phyloP scores from a whole-genome alignment of 495 filamentous ascomycete genomes.

The Neurospora cerealis region DNA sequence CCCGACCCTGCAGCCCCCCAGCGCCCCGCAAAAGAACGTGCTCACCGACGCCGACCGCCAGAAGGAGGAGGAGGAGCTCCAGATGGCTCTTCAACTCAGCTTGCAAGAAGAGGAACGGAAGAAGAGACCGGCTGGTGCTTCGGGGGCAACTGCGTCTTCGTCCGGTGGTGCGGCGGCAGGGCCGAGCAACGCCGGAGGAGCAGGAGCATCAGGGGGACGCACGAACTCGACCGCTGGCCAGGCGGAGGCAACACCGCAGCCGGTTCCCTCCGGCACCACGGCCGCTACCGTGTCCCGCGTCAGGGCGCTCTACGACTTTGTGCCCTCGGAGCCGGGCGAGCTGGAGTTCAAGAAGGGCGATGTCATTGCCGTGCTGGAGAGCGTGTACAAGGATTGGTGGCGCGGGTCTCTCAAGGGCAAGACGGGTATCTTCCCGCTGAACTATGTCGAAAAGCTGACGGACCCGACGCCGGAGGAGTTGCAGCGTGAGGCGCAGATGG shows the following conservation, averaged over 20 bases:
- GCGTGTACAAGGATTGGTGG: constrained; percentile 99
- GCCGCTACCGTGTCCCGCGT: constrained; percentile 97
- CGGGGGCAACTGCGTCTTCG: constrained; percentile 1
- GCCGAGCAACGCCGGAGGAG: background rate
- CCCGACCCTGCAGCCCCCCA: constrained; percentile 84
- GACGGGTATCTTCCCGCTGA: constrained; percentile 95
- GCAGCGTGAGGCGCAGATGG: constrained; percentile 93
- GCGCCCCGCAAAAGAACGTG: constrained; percentile 80
- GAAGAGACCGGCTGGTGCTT: constrained; percentile 31
- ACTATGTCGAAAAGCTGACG: constrained; percentile 95
- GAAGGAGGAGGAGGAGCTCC: constrained; percentile 95
- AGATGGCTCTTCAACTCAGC: constrained; percentile 88
- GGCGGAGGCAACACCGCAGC: constrained; percentile 28
- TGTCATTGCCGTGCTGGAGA: constrained; percentile 93
- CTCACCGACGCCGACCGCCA: constrained; percentile 85
- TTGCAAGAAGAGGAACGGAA: constrained; percentile 69
- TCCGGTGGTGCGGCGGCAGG: background rate
- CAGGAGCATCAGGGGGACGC: constrained; percentile 14
- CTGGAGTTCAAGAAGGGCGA: constrained; percentile 94
- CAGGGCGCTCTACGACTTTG: constrained; percentile 87
- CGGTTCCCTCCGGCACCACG: constrained; percentile 54
- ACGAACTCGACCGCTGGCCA: constrained; percentile 5
- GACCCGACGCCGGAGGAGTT: constrained; percentile 93
- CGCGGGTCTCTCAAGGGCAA: constrained; percentile 88
- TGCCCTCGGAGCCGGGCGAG: constrained; percentile 87